phyloP scores from a whole-genome alignment of 2,329 filamentous ascomycete genomes.

The Calycina marina region DNA sequence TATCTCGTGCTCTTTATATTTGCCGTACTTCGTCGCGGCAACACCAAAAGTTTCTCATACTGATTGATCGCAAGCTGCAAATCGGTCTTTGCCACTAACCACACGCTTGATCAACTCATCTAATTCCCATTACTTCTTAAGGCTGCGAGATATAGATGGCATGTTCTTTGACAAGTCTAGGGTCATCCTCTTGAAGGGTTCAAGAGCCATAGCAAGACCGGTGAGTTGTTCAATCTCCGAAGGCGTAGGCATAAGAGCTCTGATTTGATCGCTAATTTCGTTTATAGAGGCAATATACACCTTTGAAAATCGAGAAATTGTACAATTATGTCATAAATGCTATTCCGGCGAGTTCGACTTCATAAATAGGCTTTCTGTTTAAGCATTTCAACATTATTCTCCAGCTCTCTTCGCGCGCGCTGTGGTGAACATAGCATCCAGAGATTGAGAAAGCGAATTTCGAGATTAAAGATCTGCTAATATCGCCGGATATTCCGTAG shows the following conservation, averaged over 20 bases:
- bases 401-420: background rate
- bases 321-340: background rate
- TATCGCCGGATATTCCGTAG: background rate
- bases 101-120: background rate
- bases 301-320: background rate
- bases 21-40: background rate
- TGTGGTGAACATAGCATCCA: background rate
- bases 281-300: background rate
- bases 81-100: background rate
- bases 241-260: background rate
- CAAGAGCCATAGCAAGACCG: background rate
- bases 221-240: background rate
- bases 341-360: background rate
- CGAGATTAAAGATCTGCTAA: background rate
- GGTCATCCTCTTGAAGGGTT: background rate
- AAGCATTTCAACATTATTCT: background rate
- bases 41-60: background rate
- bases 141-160: background rate
- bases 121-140: background rate
- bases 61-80: background rate
- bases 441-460: constrained; percentile 1
- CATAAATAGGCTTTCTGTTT: background rate
- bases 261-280: background rate
- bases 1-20: background rate
- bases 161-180: background rate